Evolutionary conservation across 768 basidiomycete genomes (phyloP).

Genomic region (Leccinum incarnatum): DNA sequence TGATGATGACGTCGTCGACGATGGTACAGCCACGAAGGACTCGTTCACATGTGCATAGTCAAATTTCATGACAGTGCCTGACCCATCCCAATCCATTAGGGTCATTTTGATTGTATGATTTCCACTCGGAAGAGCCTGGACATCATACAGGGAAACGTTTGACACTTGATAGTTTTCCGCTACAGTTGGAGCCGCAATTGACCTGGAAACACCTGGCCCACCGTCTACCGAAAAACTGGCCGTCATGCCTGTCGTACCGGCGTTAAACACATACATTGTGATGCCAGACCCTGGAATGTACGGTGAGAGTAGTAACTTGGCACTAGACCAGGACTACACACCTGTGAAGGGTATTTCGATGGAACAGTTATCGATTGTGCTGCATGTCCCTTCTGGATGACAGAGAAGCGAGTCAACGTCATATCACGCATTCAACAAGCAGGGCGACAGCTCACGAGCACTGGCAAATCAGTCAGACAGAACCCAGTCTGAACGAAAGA

Average conservation of each 20-base stretch:
- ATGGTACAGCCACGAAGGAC: slow-evolving; percentile 12
- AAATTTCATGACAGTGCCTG: slow-evolving; percentile 23
- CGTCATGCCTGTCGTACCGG: slow-evolving; percentile 26
- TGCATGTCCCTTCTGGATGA: slow-evolving; percentile 16
- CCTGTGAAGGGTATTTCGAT: slow-evolving; percentile 23
- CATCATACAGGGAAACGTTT: slow-evolving; percentile 17
- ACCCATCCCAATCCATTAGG: slow-evolving; percentile 20
- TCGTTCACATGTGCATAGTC: slow-evolving; percentile 29
- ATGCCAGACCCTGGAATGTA: slow-evolving; percentile 23
- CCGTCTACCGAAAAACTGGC: slow-evolving; percentile 24
- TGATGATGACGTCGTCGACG: slow-evolving; percentile 2
- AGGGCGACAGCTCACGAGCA: slow-evolving; percentile 10
- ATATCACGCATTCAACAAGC: neutral
- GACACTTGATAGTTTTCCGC: slow-evolving; percentile 18
- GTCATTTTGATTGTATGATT: slow-evolving; percentile 23
- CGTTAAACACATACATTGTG: slow-evolving; percentile 25
- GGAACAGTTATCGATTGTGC: slow-evolving; percentile 10
- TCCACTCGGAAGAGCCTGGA: slow-evolving; percentile 16
- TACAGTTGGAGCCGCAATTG: slow-evolving; percentile 3
- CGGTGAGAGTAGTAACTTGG: neutral
- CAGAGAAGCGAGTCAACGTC: neutral
- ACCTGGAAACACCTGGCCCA: neutral
- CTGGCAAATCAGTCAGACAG: slow-evolving; percentile 10
- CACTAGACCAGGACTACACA: neutral
- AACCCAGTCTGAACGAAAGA: neutral